Percentiles rank a stretch among this genome's conserved stretches.
Conservation (phyloP, 306 rosid genomes). For the Vigna hirtella region DNA sequence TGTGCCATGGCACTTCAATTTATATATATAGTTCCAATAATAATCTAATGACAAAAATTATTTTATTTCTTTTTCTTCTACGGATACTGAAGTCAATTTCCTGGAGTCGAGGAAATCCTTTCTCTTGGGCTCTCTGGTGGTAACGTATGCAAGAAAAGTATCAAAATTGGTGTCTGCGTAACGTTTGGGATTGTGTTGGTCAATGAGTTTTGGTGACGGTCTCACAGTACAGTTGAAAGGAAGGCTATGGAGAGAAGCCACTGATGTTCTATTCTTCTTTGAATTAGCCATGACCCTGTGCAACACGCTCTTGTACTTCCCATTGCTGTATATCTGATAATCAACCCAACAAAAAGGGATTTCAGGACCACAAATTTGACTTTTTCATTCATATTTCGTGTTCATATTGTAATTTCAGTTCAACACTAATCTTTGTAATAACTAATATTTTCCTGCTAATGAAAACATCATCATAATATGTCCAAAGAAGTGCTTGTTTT, state of each 20-base stretch:
- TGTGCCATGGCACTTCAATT: too few relatives aligned
- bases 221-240: constrained; percentile 53
- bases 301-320: constrained; percentile 85
- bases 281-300: constrained; percentile 83
- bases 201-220: constrained; percentile 70
- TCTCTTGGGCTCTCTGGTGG: constrained; percentile 63
- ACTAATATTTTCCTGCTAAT: too few relatives aligned
- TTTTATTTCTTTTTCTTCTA: too few relatives aligned
- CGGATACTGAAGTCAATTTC: constrained; percentile 49
- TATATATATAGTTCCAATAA: too few relatives aligned
- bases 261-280: constrained; percentile 56
- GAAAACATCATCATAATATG: too few relatives aligned
- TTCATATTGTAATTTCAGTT: too few relatives aligned
- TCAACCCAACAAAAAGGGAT: too few relatives aligned
- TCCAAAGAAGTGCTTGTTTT: too few relatives aligned
- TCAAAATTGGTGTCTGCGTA: constrained; percentile 75
- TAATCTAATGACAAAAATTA: too few relatives aligned
- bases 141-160: constrained; percentile 62
- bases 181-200: constrained; percentile 69
- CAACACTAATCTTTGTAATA: too few relatives aligned
- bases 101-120: constrained; percentile 80
- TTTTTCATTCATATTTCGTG: too few relatives aligned
- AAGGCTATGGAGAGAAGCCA: constrained; percentile 80
- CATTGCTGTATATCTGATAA: constrained; percentile 85
- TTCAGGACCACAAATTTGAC: too few relatives aligned